phyloP scores from a whole-genome alignment of 768 basidiomycete species.

The Kwoniella bestiolae region DNA sequence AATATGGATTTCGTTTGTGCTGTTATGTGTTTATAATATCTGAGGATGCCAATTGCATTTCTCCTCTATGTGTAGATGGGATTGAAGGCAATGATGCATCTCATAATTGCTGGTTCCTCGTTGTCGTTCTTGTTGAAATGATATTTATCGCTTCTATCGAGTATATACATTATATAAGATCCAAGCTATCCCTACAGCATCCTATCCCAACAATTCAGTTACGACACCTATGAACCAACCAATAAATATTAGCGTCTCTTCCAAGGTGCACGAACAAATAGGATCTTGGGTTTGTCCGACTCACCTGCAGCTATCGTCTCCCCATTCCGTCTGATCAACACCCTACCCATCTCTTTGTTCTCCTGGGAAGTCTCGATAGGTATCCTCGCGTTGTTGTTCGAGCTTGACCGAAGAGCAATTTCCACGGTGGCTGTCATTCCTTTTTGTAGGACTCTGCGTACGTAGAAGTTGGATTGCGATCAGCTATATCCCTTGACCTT shows the following conservation, averaged over 20 bases:
- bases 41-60: too few species aligned
- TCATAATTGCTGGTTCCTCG: too few species aligned
- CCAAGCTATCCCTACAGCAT: background rate
- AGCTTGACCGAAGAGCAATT: constrained; percentile 70
- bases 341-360: constrained; percentile 96
- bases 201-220: constrained; percentile 13
- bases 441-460: constrained; percentile 78
- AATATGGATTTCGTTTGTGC: too few species aligned
- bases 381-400: constrained; percentile 62
- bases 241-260: background rate
- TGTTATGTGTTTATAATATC: too few species aligned
- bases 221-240: constrained; percentile 14
- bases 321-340: constrained; percentile 82
- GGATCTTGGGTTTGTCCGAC: background rate
- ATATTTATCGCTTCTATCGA: too few species aligned
- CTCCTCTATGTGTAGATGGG: too few species aligned
- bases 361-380: constrained; percentile 81
- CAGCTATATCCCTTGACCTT: too few species aligned
- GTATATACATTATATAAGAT: too few species aligned
- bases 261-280: background rate
- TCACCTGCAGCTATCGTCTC: constrained; percentile 92
- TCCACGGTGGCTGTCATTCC: constrained; percentile 82
- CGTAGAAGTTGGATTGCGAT: background rate
- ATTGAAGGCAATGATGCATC: too few species aligned
- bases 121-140: too few species aligned